These are phyloP conservation scores for Craspedostauros australis DNA, from an alignment of 108 stramenopile species.

Conservation along the genomic window DNA sequence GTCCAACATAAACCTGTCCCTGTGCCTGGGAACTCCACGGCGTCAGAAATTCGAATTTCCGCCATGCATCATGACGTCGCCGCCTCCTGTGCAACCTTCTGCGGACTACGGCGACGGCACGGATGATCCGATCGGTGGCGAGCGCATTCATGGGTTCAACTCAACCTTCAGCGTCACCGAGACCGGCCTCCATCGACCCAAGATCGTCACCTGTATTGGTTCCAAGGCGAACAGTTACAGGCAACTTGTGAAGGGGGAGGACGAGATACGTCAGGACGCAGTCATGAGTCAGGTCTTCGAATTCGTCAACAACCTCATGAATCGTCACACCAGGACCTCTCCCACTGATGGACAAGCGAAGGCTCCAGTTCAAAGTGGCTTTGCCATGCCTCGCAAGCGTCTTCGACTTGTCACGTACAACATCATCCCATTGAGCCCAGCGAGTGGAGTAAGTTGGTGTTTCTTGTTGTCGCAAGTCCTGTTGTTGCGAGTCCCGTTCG, in stretches of 20 bases:
- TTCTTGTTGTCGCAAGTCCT: neutral
- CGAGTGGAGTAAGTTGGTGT: constrained; percentile 65
- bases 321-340: constrained; percentile 9
- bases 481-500: neutral
- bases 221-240: constrained; percentile 60
- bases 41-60: constrained; percentile 12
- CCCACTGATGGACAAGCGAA: too few species aligned
- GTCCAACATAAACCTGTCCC: neutral
- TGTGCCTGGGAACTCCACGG: constrained; percentile 1
- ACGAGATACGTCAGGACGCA: constrained; percentile 96
- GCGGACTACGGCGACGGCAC: constrained; percentile 59
- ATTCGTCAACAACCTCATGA: constrained; percentile 82
- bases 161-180: constrained; percentile 66
- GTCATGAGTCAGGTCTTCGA: constrained; percentile 96
- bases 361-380: too few species aligned
- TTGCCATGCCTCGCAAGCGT: constrained; percentile 12
- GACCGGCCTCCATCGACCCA: constrained; percentile 80
- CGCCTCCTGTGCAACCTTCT: constrained; percentile 50
- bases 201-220: constrained; percentile 82
- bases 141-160: constrained; percentile 62
- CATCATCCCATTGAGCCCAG: constrained; percentile 83
- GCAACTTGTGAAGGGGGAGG: constrained; percentile 92
- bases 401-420: constrained; percentile 82
- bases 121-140: constrained; percentile 61
- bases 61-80: constrained; percentile 66